Evolutionary conservation across 371 early-diverging fungal species (phyloP).

Genomic region (Mucor ambiguus): DNA sequence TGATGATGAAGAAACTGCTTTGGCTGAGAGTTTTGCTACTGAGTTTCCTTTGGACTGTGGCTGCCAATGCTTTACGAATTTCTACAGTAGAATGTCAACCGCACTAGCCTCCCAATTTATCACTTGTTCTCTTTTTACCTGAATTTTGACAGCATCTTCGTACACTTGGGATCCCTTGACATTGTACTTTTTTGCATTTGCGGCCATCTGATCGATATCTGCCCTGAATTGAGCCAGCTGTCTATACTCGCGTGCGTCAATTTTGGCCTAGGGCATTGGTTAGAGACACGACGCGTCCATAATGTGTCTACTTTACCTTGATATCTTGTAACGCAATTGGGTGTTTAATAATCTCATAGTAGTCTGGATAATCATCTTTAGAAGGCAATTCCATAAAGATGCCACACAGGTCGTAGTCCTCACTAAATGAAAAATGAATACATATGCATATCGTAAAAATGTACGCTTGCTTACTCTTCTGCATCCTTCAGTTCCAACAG

Average conservation of each 20-base stretch:
- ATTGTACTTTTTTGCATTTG: conserved; percentile 83
- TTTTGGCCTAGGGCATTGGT: conserved; percentile 34
- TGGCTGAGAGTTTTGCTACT: conserved; percentile 38
- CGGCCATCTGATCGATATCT: conserved; percentile 76
- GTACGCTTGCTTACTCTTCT: conserved; percentile 32
- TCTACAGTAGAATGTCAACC: conserved; percentile 18
- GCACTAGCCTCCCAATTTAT: background rate
- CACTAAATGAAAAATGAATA: conserved; percentile 10
- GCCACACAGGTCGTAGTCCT: conserved; percentile 63
- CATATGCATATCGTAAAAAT: background rate
- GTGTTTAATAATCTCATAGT: conserved; percentile 82
- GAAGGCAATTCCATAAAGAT: conserved; percentile 81
- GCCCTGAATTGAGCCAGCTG: conserved; percentile 57
- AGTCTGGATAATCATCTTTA: conserved; percentile 83
- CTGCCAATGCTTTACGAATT: conserved; percentile 41
- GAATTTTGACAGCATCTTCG: conserved; percentile 70
- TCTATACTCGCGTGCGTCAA: conserved; percentile 55
- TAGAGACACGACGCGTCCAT: background rate
- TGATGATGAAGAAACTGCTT: conserved; percentile 19
- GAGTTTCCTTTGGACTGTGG: conserved; percentile 23
- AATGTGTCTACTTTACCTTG: conserved; percentile 30
- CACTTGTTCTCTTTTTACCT: conserved; percentile 34
- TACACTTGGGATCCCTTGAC: conserved; percentile 76
- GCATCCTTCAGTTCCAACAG: conserved; percentile 38
- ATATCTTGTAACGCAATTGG: conserved; percentile 83